phyloP scores from a whole-genome alignment of 768 basidiomycete genomes.

The Psilocybe cyanescens region DNA sequence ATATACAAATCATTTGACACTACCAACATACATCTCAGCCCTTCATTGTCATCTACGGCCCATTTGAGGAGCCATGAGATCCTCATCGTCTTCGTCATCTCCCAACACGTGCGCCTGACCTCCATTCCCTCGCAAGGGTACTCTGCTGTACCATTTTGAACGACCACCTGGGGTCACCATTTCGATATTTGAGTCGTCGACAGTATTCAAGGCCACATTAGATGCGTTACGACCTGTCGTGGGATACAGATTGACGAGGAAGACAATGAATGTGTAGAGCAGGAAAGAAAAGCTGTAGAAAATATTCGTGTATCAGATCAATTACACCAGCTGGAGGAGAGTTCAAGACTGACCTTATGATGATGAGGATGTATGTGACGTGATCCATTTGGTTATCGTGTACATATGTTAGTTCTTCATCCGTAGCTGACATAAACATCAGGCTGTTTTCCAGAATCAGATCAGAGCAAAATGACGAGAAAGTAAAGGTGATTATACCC shows the following conservation, averaged over 20 bases:
- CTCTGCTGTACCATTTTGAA: slow-evolving; percentile 69
- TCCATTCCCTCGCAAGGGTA: slow-evolving; percentile 37
- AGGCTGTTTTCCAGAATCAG: slow-evolving; percentile 44
- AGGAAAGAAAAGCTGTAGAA: slow-evolving; percentile 68
- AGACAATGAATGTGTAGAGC: slow-evolving; percentile 73
- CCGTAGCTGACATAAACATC: slow-evolving; percentile 92
- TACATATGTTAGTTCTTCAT: slow-evolving; percentile 81
- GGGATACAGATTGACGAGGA: slow-evolving; percentile 71
- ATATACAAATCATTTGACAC: slow-evolving; percentile 5
- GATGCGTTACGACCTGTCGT: slow-evolving; percentile 62
- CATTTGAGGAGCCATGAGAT: slow-evolving; percentile 28
- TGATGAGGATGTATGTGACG: slow-evolving; percentile 86
- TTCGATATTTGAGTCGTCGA: slow-evolving; percentile 28
- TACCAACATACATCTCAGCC: not conserved
- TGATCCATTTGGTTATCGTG: slow-evolving; percentile 83
- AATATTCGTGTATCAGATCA: not conserved
- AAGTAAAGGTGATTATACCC: slow-evolving; percentile 46
- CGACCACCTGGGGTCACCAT: slow-evolving; percentile 29
- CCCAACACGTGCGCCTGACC: slow-evolving; percentile 48
- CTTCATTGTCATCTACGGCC: slow-evolving; percentile 3
- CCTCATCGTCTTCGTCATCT: slow-evolving; percentile 50
- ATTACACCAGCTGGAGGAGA: not conserved
- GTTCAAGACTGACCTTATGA: slow-evolving; percentile 63
- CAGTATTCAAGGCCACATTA: slow-evolving; percentile 16
- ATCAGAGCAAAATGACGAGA: not conserved